Conservation (phyloP, 805 yeast genomes). For the Saturnispora saitoi region DNA sequence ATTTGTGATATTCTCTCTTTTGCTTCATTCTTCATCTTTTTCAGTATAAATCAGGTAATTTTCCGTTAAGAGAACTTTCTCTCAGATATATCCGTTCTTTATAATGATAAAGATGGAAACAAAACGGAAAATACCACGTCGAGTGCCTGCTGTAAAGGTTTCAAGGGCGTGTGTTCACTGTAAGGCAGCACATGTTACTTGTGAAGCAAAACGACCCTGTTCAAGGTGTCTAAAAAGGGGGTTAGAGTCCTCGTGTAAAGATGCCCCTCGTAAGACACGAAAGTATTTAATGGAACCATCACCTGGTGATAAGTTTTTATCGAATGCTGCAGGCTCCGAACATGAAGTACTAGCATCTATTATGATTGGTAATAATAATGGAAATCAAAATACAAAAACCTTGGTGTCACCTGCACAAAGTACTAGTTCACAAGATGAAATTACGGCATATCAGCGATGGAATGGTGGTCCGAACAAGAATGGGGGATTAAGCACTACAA, state of each 20-base stretch:
- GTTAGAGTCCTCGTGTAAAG: constrained; percentile 61
- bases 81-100: not conserved
- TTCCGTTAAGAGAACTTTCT: not conserved
- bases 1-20: too few relatives aligned
- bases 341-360: constrained; percentile 62
- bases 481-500: not conserved
- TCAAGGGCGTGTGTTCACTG: constrained; percentile 87
- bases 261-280: constrained; percentile 82
- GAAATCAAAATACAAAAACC: not conserved
- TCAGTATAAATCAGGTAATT: not conserved
- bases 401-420: not conserved
- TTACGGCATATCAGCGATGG: not conserved
- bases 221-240: constrained; percentile 67
- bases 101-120: not conserved
- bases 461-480: not conserved
- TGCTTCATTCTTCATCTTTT: too few relatives aligned
- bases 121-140: constrained; percentile 11
- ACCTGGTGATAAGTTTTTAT: constrained; percentile 35
- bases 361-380: constrained; percentile 24
- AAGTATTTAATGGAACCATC: constrained; percentile 58
- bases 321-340: constrained; percentile 67
- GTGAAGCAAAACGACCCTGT: constrained; percentile 64
- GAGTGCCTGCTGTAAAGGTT: constrained; percentile 51
- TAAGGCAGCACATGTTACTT: constrained; percentile 84
- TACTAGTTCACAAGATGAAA: not conserved